Conservation (phyloP, 1,284 basidiomycete genomes). For the Gomphus bonarii region DNA sequence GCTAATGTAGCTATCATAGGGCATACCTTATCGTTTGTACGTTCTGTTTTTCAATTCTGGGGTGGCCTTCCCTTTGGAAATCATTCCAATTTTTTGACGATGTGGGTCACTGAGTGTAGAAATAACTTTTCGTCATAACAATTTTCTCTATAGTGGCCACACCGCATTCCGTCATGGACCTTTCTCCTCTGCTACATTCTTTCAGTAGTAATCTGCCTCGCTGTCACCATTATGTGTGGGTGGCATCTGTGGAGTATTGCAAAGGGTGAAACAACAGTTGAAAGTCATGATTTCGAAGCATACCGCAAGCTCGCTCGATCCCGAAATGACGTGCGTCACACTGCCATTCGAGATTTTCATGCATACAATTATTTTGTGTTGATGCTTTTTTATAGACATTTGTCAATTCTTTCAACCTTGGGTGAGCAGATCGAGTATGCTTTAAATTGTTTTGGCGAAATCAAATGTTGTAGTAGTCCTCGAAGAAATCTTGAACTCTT, state of each 20-base stretch:
- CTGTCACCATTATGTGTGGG: slow-evolving; percentile 68
- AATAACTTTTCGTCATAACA: background rate
- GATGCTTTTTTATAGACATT: slow-evolving; percentile 43
- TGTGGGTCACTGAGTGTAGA: slow-evolving; percentile 22
- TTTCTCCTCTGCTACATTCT: slow-evolving; percentile 78
- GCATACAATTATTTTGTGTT: background rate
- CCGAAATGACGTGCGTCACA: slow-evolving; percentile 52
- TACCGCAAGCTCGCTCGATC: slow-evolving; percentile 64
- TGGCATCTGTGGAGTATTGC: slow-evolving; percentile 77
- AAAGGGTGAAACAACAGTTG: slow-evolving; percentile 85
- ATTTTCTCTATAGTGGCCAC: slow-evolving; percentile 40
- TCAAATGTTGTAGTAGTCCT: slow-evolving; percentile 25
- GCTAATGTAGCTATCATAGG: slow-evolving; percentile 30
- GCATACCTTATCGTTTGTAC: slow-evolving; percentile 61
- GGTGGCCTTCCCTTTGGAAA: slow-evolving; percentile 45
- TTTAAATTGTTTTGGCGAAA: slow-evolving; percentile 10
- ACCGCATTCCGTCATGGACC: slow-evolving; percentile 54
- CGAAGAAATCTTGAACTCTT: slow-evolving; percentile 72
- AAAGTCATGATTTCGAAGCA: slow-evolving; percentile 78
- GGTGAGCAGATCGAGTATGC: slow-evolving; percentile 29
- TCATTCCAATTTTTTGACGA: slow-evolving; percentile 43
- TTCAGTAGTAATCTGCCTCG: slow-evolving; percentile 61
- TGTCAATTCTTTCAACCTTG: slow-evolving; percentile 88
- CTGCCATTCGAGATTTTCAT: background rate
- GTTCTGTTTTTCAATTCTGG: slow-evolving; percentile 45